phyloP scores from a whole-genome alignment of 148 eudicot species.

The Talinum fruticosum region DNA sequence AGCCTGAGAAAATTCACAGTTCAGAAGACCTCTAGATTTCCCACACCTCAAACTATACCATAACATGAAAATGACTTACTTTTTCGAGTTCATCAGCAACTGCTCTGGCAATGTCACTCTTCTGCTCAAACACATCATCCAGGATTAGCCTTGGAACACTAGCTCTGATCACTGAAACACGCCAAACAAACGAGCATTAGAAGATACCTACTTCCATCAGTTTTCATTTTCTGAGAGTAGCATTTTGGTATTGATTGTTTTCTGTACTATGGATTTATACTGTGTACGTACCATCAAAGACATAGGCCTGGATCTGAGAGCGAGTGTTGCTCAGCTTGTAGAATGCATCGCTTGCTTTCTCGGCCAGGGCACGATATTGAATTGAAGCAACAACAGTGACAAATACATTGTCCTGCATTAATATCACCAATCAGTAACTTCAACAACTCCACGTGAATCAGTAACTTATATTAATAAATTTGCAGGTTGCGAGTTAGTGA shows the following conservation, averaged over 20 bases:
- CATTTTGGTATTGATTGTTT: too few relatives aligned
- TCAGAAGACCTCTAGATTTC: not conserved
- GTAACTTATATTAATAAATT: too few relatives aligned
- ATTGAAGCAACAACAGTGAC: conserved; percentile 54
- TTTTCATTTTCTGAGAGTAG: not conserved
- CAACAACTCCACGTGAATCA: too few relatives aligned
- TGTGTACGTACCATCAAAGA: conserved; percentile 43
- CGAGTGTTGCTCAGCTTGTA: conserved; percentile 54
- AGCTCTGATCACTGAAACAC: conserved; percentile 35
- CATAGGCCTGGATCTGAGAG: conserved; percentile 56
- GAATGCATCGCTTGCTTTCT: conserved; percentile 48
- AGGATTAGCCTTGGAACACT: conserved; percentile 33
- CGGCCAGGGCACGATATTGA: conserved; percentile 44
- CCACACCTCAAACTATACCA: not conserved
- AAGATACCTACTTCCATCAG: not conserved
- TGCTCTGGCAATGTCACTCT: conserved; percentile 33
- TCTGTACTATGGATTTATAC: not conserved
- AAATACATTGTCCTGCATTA: conserved; percentile 52
- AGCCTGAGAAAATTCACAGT: conserved; percentile 25
- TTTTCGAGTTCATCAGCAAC: conserved; percentile 40
- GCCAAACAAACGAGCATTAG: not conserved
- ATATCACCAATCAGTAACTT: not conserved
- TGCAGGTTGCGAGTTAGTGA: too few relatives aligned
- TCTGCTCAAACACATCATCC: conserved; percentile 45
- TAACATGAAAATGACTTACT: conserved; percentile 10